Conservation (phyloP, 1,284 basidiomycete species). For the Tausonia pullulans region DNA sequence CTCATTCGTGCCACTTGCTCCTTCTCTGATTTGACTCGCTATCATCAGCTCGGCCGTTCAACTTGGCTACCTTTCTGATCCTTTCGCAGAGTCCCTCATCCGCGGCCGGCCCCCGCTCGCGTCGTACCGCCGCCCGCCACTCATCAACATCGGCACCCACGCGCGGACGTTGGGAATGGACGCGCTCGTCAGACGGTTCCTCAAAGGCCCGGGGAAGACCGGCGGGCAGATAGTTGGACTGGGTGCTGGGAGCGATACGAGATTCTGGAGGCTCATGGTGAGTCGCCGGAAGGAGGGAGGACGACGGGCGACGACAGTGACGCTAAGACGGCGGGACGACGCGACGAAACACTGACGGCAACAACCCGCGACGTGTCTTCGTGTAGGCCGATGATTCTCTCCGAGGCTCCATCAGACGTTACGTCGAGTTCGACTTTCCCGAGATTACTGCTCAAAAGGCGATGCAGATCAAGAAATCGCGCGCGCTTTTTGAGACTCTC, state of each 20-base stretch:
- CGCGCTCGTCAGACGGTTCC: slow-evolving; percentile 59
- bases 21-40: background rate
- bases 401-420: slow-evolving; percentile 29
- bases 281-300: background rate
- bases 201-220: slow-evolving; percentile 36
- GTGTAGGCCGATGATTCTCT: no score
- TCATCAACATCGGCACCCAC: slow-evolving; percentile 93
- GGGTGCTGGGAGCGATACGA: slow-evolving; percentile 83
- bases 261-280: slow-evolving; percentile 80
- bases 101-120: slow-evolving; percentile 35
- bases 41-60: slow-evolving; percentile 50
- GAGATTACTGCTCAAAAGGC: slow-evolving; percentile 75
- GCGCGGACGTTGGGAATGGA: slow-evolving; percentile 75
- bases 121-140: slow-evolving; percentile 57
- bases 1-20: background rate
- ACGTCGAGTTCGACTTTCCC: slow-evolving; percentile 83
- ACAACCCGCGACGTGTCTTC: no score
- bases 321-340: no score
- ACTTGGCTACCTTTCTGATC: slow-evolving; percentile 63
- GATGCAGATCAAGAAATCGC: slow-evolving; percentile 31
- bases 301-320: background rate
- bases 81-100: slow-evolving; percentile 53
- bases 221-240: slow-evolving; percentile 72
- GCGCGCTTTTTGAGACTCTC: background rate
- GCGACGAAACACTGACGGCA: no score